Base-by-base conservation (phyloP, 1,139 yeast species). In the Yamadazyma mexicana region DNA sequence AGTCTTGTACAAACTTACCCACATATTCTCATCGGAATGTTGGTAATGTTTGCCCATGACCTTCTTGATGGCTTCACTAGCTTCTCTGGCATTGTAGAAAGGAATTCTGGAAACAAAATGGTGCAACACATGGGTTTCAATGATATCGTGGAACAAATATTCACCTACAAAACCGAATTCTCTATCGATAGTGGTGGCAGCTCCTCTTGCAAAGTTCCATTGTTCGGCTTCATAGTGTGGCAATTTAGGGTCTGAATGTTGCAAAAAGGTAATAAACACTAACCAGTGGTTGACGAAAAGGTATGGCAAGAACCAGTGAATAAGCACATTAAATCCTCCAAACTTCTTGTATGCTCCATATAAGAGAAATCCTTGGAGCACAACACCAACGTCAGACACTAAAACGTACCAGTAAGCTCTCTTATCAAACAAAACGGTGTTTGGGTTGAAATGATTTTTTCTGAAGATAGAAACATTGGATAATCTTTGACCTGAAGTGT, bases 121-220 rank as follows among this genome's bases (percentile, higher is more conserved):
- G 58, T 79, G 84, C 52, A 77, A 66, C 34, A 79, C 83, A 51
- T 79, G 84, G 36, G 84, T 79, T 58, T 79, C 84, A 51, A 78
- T 78, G 49, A 79, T 79, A 54, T 78, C 83, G 53, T 79, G 84
- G 75, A 79, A 77, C 49, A 77, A 67, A 61, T 72, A 68, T 54
- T 68, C 64, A 44, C 83, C 84, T 42, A 76, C 61, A 50, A 77
- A 75, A n/a, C 83, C 83, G 54, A 75, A 77, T 49, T 78, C 69
- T 58, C 84, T 67, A 55, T 79, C 84, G 45, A 79, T 76, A 37
- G 84, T 79, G 33, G 83, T 79, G 44, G 83, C 83, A 32, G 84
- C 84, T 54, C 84, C 84, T 61, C 82, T 70, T 30, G 83, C 83
- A 52, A 79, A 79, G 40, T 69, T 78, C 84, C 84, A 79, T 58